These are phyloP conservation scores for Chrysopogon serrulatus DNA, from an alignment of 176 grass and related monocot genomes.

Conservation along the genomic window DNA sequence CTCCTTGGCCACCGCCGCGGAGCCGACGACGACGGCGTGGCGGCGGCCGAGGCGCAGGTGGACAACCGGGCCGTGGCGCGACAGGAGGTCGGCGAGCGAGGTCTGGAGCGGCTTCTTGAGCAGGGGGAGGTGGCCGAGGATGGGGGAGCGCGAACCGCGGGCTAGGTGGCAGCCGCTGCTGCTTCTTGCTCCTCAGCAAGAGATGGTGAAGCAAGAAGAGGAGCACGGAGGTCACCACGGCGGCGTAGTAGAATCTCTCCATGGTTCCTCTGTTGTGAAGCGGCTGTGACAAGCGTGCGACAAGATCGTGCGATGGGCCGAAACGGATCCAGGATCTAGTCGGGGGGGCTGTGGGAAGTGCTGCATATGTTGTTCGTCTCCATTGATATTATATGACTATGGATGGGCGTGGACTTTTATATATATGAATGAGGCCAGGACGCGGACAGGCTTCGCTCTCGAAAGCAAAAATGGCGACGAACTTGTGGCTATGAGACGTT, in stretches of 20 bases:
- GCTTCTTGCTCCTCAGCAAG: neutral
- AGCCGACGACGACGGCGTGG: slow-evolving; percentile 43
- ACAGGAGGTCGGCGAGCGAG: slow-evolving; percentile 17
- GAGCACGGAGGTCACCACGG: neutral
- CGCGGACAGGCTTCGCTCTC: neutral
- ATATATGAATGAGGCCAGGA: neutral
- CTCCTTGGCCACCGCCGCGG: slow-evolving; percentile 17
- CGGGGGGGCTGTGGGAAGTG: neutral
- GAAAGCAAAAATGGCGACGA: neutral
- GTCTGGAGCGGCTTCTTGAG: slow-evolving; percentile 48
- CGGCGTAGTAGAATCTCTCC: neutral
- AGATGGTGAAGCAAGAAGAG: neutral
- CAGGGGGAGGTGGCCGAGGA: slow-evolving; percentile 55
- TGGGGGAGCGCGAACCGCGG: slow-evolving; percentile 30
- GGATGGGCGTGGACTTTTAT: neutral
- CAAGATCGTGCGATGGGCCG: neutral
- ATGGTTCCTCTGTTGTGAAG: neutral
- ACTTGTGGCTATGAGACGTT: neutral
- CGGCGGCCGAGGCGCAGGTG: slow-evolving; percentile 40
- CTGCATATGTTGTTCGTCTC: neutral
- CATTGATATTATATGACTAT: neutral
- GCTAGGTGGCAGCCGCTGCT: neutral
- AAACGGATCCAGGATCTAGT: neutral
- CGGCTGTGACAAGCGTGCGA: neutral
- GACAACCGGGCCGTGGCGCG: slow-evolving; percentile 37